Evolutionary conservation across 1,284 basidiomycete genomes (phyloP).

Genomic region (Ceratobasidium sp.): DNA sequence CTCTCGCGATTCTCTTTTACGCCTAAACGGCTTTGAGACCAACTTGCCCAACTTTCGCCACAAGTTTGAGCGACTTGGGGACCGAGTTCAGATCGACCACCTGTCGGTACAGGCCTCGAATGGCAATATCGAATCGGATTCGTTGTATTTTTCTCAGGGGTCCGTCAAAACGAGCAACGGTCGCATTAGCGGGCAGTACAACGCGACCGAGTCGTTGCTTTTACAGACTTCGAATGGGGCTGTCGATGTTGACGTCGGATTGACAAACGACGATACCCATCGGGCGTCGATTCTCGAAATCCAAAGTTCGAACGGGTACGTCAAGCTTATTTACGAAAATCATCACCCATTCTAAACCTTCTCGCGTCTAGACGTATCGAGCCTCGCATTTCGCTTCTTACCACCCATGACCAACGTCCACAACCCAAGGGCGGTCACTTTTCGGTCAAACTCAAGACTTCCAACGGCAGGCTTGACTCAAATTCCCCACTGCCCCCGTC

Average conservation of each 20-base stretch:
- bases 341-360: neutral
- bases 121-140: slow-evolving; percentile 11
- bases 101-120: slow-evolving; percentile 29
- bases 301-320: slow-evolving; percentile 20
- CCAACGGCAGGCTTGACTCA: slow-evolving; percentile 24
- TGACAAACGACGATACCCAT: slow-evolving; percentile 37
- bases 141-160: slow-evolving; percentile 14
- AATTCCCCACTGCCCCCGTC: slow-evolving; percentile 15
- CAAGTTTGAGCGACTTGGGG: slow-evolving; percentile 32
- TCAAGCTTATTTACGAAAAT: no score
- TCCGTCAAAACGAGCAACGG: slow-evolving; percentile 38
- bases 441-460: neutral
- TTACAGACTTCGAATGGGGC: slow-evolving; percentile 39
- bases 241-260: slow-evolving; percentile 28
- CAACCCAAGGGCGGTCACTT: slow-evolving; percentile 37
- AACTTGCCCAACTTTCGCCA: slow-evolving; percentile 37
- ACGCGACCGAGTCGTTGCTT: slow-evolving; percentile 25
- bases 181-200: slow-evolving; percentile 32
- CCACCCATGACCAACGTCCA: slow-evolving; percentile 33
- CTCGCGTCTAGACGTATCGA: slow-evolving; percentile 23
- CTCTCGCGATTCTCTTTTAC: neutral
- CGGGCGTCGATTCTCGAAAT: slow-evolving; percentile 7
- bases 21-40: slow-evolving; percentile 34
- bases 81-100: slow-evolving; percentile 35
- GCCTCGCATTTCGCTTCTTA: slow-evolving; percentile 20